Conservation (phyloP, 192 early-diverging fungal genomes). For the Rhizophlyctis rosea region DNA sequence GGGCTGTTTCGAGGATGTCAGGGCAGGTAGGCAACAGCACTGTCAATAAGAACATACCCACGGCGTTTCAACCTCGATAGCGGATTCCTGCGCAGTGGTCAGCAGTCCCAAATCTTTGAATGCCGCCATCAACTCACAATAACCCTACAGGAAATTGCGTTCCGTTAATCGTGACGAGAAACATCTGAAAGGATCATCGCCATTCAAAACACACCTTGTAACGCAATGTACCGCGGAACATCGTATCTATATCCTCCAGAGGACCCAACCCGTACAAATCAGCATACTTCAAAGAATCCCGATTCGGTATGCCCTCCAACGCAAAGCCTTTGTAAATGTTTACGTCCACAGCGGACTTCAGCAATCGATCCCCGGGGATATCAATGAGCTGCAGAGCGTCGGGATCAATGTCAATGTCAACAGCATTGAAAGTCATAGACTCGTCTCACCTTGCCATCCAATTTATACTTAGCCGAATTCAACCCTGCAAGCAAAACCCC, state of each 20-base stretch:
- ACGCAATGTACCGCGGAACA: constrained; percentile 94
- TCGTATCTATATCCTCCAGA: constrained; percentile 69
- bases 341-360: constrained; percentile 71
- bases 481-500: constrained; percentile 85
- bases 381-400: constrained; percentile 39
- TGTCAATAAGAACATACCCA: constrained; percentile 23
- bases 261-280: constrained; percentile 80
- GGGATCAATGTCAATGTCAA: too few relatives aligned
- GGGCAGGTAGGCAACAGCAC: too few relatives aligned
- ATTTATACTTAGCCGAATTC: constrained; percentile 80
- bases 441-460: constrained; percentile 58
- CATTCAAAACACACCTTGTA: constrained; percentile 55
- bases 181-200: background rate
- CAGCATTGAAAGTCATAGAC: background rate
- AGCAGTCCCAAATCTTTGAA: constrained; percentile 79
- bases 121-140: constrained; percentile 79
- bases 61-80: constrained; percentile 19
- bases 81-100: constrained; percentile 43
- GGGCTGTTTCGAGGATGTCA: too few relatives aligned
- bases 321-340: constrained; percentile 82
- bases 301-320: constrained; percentile 92
- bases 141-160: constrained; percentile 55
- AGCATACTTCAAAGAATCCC: constrained; percentile 87
- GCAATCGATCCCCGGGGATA: constrained; percentile 67
- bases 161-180: too few relatives aligned